Evolutionary conservation across 2,329 filamentous ascomycete genomes (phyloP).

Genomic region (Cladosporium halotolerans): DNA sequence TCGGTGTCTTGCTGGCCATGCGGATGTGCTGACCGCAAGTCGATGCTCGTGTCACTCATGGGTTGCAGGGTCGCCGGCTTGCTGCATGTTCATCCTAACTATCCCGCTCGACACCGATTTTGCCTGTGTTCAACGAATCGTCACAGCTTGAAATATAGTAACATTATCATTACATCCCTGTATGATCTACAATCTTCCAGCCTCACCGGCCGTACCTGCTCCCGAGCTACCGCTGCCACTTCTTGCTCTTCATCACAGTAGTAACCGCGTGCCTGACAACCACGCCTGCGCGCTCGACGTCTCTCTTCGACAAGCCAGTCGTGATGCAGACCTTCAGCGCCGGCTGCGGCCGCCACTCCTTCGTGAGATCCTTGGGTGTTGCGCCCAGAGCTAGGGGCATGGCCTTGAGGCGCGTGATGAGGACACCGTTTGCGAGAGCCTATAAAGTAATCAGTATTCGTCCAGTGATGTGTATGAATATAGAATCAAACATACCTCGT

Average conservation of each 20-base stretch:
- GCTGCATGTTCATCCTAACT: no score
- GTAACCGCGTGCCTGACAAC: constrained; percentile 88
- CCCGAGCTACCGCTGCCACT: constrained; percentile 23
- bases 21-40: no score
- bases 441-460: constrained; percentile 34
- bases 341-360: constrained; percentile 62
- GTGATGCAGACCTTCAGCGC: constrained; percentile 90
- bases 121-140: no score
- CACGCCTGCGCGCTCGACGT: constrained; percentile 88
- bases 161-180: constrained; percentile 1
- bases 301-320: constrained; percentile 81
- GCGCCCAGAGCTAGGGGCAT: constrained; percentile 57
- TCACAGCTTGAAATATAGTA: neutral
- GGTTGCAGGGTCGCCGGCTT: no score
- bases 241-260: constrained; percentile 64
- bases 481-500: constrained; percentile 62
- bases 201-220: neutral
- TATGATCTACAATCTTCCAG: neutral
- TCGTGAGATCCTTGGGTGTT: constrained; percentile 55
- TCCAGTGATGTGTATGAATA: neutral
- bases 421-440: constrained; percentile 78
- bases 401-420: constrained; percentile 80
- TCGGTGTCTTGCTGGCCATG: no score
- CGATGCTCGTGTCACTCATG: no score
- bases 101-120: no score